A percentile compares a stretch with the other conserved stretches of the same genome.
These are phyloP conservation scores for Penicillium coffeae DNA, from an alignment of 495 filamentous ascomycete species.

Conservation along the genomic window DNA sequence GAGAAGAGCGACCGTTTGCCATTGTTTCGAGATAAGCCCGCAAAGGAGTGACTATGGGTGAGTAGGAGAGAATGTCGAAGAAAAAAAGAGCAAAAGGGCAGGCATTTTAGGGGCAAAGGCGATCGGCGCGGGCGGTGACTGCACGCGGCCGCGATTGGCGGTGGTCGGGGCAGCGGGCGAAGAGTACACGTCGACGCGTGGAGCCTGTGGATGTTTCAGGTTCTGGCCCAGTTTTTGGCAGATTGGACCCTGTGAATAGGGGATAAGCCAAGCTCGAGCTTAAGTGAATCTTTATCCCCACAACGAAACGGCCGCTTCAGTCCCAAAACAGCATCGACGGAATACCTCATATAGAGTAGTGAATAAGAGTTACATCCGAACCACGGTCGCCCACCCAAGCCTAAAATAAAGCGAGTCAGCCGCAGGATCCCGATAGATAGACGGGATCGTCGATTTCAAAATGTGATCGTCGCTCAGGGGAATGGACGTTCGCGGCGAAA, in stretches of 20 bases:
- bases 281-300: neutral
- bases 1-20: constrained; percentile 31
- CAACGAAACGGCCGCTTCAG: neutral
- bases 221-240: constrained; percentile 1
- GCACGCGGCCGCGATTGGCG: constrained; percentile 9
- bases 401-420: too few species aligned
- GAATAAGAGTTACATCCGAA: too few species aligned
- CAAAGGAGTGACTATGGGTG: constrained; percentile 35
- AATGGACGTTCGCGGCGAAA: too few species aligned
- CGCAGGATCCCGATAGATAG: too few species aligned
- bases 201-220: constrained; percentile 15
- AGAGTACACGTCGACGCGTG: constrained; percentile 19
- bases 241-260: neutral
- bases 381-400: too few species aligned
- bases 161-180: neutral
- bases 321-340: too few species aligned
- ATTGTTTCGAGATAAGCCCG: constrained; percentile 18
- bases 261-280: neutral
- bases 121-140: constrained; percentile 18
- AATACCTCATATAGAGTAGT: too few species aligned
- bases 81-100: constrained; percentile 11
- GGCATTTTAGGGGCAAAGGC: constrained; percentile 14
- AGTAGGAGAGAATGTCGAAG: constrained; percentile 11
- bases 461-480: too few species aligned
- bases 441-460: too few species aligned